These are phyloP conservation scores for Alternaria brassicicola DNA, from an alignment of 2,329 filamentous ascomycete genomes.

Conservation along the genomic window DNA sequence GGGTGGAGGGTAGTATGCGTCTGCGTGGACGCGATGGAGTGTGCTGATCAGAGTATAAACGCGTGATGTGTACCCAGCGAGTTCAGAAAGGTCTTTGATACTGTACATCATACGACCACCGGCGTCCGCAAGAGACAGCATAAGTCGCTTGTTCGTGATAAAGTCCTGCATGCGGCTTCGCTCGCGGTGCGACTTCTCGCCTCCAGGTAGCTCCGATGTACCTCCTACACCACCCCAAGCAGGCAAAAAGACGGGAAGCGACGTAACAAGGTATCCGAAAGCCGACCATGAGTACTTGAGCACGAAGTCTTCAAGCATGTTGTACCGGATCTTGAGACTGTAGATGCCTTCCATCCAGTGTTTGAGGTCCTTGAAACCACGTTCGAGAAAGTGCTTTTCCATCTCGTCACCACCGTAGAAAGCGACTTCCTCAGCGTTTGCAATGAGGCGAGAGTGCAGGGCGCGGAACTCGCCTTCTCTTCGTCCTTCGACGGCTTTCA, in stretches of 20 bases:
- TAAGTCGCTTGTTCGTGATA: slow-evolving; percentile 97
- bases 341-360: slow-evolving; percentile 99
- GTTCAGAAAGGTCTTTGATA: slow-evolving; percentile 95
- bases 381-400: slow-evolving; percentile 90
- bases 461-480: slow-evolving; percentile 95
- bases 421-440: slow-evolving; percentile 95
- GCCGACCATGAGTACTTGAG: slow-evolving; percentile 99
- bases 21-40: slow-evolving; percentile 88
- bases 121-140: slow-evolving; percentile 95
- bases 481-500: slow-evolving; percentile 93
- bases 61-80: slow-evolving; percentile 93
- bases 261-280: slow-evolving; percentile 92
- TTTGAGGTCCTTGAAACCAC: slow-evolving; percentile 90
- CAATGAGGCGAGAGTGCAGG: slow-evolving; percentile 87
- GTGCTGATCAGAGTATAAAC: slow-evolving; percentile 96
- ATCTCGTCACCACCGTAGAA: slow-evolving; percentile 97
- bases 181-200: slow-evolving; percentile 66
- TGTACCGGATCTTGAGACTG: slow-evolving; percentile 95
- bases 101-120: slow-evolving; percentile 99
- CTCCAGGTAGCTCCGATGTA: slow-evolving; percentile 65
- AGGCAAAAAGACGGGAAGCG: slow-evolving; percentile 90
- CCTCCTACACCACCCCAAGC: slow-evolving; percentile 89
- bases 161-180: slow-evolving; percentile 95
- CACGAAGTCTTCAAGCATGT: slow-evolving; percentile 98
- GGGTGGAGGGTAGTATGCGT: slow-evolving; percentile 76